A percentile compares a stretch with the other conserved stretches of the same genome.
Conservation (phyloP, 176 grass and related monocot genomes). For the Canna indica region DNA sequence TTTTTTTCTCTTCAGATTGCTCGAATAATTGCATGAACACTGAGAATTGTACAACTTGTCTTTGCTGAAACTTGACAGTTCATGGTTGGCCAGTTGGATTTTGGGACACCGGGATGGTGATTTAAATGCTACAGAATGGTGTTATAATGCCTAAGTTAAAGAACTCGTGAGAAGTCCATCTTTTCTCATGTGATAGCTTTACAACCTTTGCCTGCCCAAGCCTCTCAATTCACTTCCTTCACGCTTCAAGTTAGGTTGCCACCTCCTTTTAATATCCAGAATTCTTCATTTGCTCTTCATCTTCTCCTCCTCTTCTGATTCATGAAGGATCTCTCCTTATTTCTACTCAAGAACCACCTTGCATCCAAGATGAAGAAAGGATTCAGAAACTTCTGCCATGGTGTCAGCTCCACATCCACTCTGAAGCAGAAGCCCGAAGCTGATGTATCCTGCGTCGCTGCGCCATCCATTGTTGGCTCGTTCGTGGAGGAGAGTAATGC, state of each 20-base stretch:
- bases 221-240: constrained; percentile 7
- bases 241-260: not conserved
- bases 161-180: not conserved
- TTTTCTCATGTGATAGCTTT: not conserved
- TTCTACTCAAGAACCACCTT: not conserved
- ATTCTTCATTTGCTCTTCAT: not conserved
- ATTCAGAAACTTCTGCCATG: not conserved
- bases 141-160: not conserved
- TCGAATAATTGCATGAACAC: not conserved
- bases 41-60: not conserved
- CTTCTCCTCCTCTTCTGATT: not conserved
- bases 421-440: constrained; percentile 14
- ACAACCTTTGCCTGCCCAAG: not conserved
- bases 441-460: constrained; percentile 27
- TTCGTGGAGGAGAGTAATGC: constrained; percentile 39
- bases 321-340: not conserved
- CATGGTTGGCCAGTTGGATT: not conserved
- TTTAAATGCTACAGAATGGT: not conserved
- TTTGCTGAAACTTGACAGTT: not conserved
- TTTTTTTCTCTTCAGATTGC: not conserved
- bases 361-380: constrained; percentile 3
- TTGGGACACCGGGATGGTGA: not conserved
- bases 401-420: not conserved
- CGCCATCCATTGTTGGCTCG: constrained; percentile 33
- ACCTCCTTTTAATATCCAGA: constrained; percentile 2